These are phyloP conservation scores for Polygonum aviculare DNA, from an alignment of 148 eudicot species.

Conservation along the genomic window DNA sequence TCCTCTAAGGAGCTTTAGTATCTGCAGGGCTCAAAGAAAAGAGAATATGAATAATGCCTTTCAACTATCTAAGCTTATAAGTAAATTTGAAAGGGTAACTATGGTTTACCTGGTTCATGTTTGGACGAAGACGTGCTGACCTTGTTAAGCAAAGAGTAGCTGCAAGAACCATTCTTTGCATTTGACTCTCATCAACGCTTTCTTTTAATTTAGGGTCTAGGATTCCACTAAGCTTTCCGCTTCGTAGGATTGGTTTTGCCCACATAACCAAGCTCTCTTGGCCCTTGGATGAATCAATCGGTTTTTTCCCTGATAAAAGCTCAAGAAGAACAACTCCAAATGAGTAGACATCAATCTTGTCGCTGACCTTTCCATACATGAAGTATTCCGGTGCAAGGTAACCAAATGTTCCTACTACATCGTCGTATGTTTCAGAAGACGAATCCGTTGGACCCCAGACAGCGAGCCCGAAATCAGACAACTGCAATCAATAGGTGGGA, in stretches of 20 bases:
- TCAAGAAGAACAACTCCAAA: conserved; percentile 95
- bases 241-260: conserved; percentile 81
- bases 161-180: conserved; percentile 72
- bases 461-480: conserved; percentile 90
- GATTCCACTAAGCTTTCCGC: conserved; percentile 43
- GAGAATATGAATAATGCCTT: background rate
- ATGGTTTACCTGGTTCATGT: conserved; percentile 56
- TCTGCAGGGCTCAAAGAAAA: conserved; percentile 20
- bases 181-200: conserved; percentile 36
- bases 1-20: conserved; percentile 54
- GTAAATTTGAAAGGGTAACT: background rate
- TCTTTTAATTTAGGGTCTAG: conserved; percentile 56
- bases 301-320: conserved; percentile 64
- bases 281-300: conserved; percentile 58
- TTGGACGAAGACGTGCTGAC: conserved; percentile 76
- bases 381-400: conserved; percentile 96
- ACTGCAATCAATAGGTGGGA: conserved; percentile 21
- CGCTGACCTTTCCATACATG: conserved; percentile 95
- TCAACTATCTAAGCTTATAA: background rate
- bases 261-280: conserved; percentile 94
- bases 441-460: conserved; percentile 65
- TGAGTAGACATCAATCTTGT: conserved; percentile 85
- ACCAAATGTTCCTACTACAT: conserved; percentile 92
- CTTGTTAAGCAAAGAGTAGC: conserved; percentile 77
- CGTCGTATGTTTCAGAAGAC: conserved; percentile 40